Evolutionary conservation across 805 yeast genomes (phyloP), one percentile per base, ranked within the genome.

Genomic region (Candida patagonica): DNA sequence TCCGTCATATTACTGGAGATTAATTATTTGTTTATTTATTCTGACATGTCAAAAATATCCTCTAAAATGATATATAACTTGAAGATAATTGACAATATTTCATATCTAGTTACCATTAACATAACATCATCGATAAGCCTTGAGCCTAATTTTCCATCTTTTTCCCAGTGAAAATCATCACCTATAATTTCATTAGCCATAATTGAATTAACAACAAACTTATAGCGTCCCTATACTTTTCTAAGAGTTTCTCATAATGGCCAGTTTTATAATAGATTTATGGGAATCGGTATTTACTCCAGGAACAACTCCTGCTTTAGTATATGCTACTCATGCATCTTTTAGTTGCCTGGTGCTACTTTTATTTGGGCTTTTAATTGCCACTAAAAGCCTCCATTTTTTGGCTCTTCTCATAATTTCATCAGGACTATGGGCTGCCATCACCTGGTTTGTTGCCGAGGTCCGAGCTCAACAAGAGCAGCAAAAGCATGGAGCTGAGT

Each of bases 241-340:
- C n/a, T n/a, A n/a, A n/a, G n/a, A n/a, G n/a, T n/a, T n/a, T n/a
- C 31, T 26, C 24, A 16, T 4, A 13, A 19, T 20, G 24, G 10
- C 24, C 9, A 38, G 25, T 25, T 65, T 66, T 55, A 43, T 81
- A 26, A 65, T 61, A 20, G 94, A 82, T 20, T 69, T 89, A 32
- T 88, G 96, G 96, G 79, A 82, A 41, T 83, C 95, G 10, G 75
- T 92, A 21, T 84, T 89, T 61, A 78, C 85, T 13, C 96, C 97
- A 5, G 98, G 98, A 1, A 76, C 95, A 1, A 74, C 92, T 1
- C 96, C 96, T 1, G 86, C 94, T 1, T 69, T 92, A 38, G 68
- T 87, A n/a, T 67, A 70, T 27, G 96, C 97, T 2, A 89, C 96
- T 0, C 96, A 92, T 57, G 70, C 66, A 2, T 81, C 96, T 2